Percentiles rank a stretch among this genome's conserved stretches.
phyloP scores from a whole-genome alignment of 257 asterid species.

The Nicotiana undulata region DNA sequence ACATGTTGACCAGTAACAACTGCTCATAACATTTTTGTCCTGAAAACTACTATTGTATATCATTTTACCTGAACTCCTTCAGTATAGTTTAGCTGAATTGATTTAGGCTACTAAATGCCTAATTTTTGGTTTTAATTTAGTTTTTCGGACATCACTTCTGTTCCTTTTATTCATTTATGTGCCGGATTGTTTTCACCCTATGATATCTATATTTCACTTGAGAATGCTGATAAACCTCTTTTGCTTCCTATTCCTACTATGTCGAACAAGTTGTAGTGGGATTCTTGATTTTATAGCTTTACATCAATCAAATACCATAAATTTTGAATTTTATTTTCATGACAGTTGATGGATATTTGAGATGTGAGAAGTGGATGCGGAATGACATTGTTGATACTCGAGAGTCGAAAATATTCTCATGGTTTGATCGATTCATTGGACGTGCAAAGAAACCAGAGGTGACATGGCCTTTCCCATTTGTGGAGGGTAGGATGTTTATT shows the following conservation, averaged over 20 bases:
- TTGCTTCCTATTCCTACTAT: not conserved
- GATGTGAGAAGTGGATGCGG: constrained; percentile 7
- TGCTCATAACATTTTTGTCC: too few species aligned
- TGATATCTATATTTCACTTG: not conserved
- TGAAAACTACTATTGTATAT: too few species aligned
- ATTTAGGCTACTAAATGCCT: too few species aligned
- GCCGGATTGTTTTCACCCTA: too few species aligned
- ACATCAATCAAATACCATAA: not conserved
- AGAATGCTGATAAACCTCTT: not conserved
- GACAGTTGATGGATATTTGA: constrained; percentile 16
- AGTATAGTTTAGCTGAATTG: too few species aligned
- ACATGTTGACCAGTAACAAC: too few species aligned
- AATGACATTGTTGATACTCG: constrained; percentile 6
- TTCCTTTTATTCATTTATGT: too few species aligned
- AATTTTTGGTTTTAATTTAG: too few species aligned
- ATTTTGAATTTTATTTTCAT: not conserved
- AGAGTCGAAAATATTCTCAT: constrained; percentile 30
- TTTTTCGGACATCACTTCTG: too few species aligned
- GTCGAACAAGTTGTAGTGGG: not conserved
- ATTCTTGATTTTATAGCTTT: not conserved
- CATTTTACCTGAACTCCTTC: too few species aligned
- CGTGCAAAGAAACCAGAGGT: constrained; percentile 76
- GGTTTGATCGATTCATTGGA: constrained; percentile 73
- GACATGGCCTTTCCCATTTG: constrained; percentile 53
- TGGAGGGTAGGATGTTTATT: constrained; percentile 82